Evolutionary conservation across 2,329 filamentous ascomycete species (phyloP).

Genomic region (Malbranchea cinnamomea): DNA sequence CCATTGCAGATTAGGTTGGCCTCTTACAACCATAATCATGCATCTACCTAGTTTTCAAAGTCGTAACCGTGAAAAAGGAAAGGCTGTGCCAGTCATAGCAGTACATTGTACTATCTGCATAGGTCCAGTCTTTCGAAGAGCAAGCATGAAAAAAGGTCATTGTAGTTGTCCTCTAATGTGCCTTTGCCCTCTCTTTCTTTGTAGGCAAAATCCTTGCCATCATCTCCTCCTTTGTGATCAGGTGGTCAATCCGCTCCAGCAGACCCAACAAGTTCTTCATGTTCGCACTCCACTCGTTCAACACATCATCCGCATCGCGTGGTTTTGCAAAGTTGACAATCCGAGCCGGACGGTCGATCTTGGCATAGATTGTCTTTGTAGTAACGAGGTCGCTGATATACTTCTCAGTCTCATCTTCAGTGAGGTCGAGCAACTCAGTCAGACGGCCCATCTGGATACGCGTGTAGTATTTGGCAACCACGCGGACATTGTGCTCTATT

Average conservation of each 20-base stretch:
- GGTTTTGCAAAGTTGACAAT: conserved; percentile 92
- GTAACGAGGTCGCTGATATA: conserved; percentile 97
- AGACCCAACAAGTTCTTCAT: conserved; percentile 86
- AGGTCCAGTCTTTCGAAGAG: background rate
- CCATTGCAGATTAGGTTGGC: no score
- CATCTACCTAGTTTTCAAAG: no score
- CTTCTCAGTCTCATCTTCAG: conserved; percentile 93
- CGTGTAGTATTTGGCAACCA: conserved; percentile 97
- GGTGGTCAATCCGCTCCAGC: conserved; percentile 82
- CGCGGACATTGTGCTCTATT: conserved; percentile 97
- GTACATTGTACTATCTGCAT: no score
- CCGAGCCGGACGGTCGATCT: conserved; percentile 86
- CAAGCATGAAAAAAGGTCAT: background rate
- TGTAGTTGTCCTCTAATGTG: conserved; percentile 15
- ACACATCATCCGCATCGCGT: conserved; percentile 81
- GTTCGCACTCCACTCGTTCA: conserved; percentile 98
- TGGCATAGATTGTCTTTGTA: conserved; percentile 93
- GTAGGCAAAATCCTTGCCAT: conserved; percentile 86
- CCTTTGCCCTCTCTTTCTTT: conserved; percentile 24
- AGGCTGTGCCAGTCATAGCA: no score
- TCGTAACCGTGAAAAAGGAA: no score
- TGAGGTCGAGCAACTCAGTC: conserved; percentile 78
- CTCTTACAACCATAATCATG: no score
- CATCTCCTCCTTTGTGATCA: conserved; percentile 99
- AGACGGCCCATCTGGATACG: conserved; percentile 85